Evolutionary conservation across 257 asterid genomes (phyloP), one percentile per base, ranked within the genome.

Genomic region (Nemophila menziesii): DNA sequence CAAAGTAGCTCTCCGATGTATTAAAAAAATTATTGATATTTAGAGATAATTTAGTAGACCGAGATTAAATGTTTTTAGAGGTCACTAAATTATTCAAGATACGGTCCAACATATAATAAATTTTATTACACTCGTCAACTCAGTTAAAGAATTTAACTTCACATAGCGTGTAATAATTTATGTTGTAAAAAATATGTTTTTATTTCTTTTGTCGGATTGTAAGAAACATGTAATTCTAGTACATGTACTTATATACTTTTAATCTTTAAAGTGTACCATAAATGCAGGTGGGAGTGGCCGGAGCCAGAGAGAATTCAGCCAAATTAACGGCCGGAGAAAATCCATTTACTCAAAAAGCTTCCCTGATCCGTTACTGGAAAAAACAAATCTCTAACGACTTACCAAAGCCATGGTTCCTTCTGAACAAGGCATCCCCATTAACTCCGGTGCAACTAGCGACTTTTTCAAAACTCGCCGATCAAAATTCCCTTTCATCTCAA

Each of bases 281-380:
- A 66, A 66, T 70, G 75, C 60, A 73, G 82, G 82, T 71, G 20
- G 56, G 37, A 26, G 36, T 39, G 19, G 57, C 34, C 22, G 71
- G 60, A 58, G 65, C 42, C 33, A 55, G 53, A 0, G 71, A 43
- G 4, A 29, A 16, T 10, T 45, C 54, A 21, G 18, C 46, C 14
- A 46, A 16, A 40, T 48, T 52, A n/a, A 18, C 22, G 21, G 48
- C 38, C 13, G 57, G 60, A 0, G 56, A 50, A 13, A 77, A 64
- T 37, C 92, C 92, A 2, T 80, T 77, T 18, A 76, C 92, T 8
- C 87, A 86, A 0, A 71, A 50, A 60, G 86, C 68, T 0, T 67
- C 61, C 16, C 40, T 61, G 18, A 54, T 68, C 19, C 85, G 92
- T 6, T 80, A 80, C 67, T 77, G 86, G 92, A 71, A 48, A 49